Percentiles rank a stretch among this genome's conserved stretches.
phyloP scores from a whole-genome alignment of 2,329 filamentous ascomycete genomes.

The Canariomyces notabilis region DNA sequence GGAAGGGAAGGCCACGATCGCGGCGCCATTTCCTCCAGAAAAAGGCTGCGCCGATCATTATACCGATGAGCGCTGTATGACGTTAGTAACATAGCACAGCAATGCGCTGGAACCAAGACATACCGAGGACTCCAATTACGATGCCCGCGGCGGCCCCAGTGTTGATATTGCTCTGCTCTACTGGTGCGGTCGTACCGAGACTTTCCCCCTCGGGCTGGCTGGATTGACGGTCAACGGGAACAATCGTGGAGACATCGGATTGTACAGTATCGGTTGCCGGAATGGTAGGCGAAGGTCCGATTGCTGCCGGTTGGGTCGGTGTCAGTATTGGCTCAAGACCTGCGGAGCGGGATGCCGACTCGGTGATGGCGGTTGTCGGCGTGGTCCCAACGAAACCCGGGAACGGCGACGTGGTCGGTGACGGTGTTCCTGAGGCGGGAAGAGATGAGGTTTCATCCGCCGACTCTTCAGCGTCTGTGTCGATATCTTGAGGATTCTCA shows the following conservation, averaged over 20 bases:
- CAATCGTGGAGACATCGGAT: neutral
- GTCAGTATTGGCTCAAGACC: neutral
- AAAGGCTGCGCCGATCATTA: slow-evolving; percentile 11
- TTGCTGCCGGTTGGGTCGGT: neutral
- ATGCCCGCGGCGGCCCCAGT: slow-evolving; percentile 16
- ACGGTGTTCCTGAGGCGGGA: slow-evolving; percentile 3
- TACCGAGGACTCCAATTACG: slow-evolving; percentile 21
- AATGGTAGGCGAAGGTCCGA: neutral
- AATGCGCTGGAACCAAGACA: neutral
- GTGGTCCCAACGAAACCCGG: neutral
- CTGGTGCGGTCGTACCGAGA: neutral
- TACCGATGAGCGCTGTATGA: slow-evolving; percentile 13
- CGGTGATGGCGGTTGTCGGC: neutral
- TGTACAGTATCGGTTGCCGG: slow-evolving; percentile 4
- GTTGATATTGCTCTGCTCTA: slow-evolving; percentile 1
- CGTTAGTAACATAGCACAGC: slow-evolving; percentile 3
- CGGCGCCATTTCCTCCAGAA: slow-evolving; percentile 18
- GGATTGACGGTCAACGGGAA: neutral
- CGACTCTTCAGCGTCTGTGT: slow-evolving; percentile 12
- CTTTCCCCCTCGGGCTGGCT: neutral
- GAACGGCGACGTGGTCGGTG: neutral
- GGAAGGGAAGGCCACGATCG: slow-evolving; percentile 11
- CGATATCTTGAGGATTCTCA: slow-evolving; percentile 8
- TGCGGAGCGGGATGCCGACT: neutral
- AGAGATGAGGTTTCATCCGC: slow-evolving; percentile 5